phyloP scores from a whole-genome alignment of 352 stramenopile species.

The Pythium rishiriense region DNA sequence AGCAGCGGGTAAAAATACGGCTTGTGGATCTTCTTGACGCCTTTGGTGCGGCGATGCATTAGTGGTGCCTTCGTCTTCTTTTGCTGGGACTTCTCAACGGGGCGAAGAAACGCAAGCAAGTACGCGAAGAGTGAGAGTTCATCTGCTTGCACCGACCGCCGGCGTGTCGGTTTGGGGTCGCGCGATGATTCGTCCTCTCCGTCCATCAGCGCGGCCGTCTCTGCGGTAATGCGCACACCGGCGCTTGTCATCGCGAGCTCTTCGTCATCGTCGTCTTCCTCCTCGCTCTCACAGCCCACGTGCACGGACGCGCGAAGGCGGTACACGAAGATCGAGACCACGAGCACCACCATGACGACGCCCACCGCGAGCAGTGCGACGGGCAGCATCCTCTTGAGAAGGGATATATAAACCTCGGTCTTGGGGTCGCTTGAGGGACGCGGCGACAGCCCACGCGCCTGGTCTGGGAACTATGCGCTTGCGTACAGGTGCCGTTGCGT shows the following conservation, averaged over 20 bases:
- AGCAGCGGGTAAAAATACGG: constrained; percentile 65
- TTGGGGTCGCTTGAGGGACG: not conserved
- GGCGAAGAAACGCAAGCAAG: not conserved
- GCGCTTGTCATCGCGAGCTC: constrained; percentile 2
- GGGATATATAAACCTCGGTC: not conserved
- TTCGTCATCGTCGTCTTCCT: constrained; percentile 20
- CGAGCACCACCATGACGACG: constrained; percentile 6
- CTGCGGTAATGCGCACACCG: not conserved
- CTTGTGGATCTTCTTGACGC: constrained; percentile 44
- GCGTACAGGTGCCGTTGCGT: not conserved
- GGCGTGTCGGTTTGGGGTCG: not conserved
- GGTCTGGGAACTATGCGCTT: not conserved
- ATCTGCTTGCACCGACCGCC: not conserved
- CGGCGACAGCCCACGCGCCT: not conserved
- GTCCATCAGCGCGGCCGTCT: constrained; percentile 20
- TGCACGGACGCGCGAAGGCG: constrained; percentile 5
- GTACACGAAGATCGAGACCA: constrained; percentile 1
- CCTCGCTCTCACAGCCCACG: constrained; percentile 11
- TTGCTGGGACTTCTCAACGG: not conserved
- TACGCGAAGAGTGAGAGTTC: constrained; percentile 5
- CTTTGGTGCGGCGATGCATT: constrained; percentile 22
- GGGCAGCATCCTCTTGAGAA: too few species aligned
- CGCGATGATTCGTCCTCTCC: constrained; percentile 7
- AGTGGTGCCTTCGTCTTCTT: constrained; percentile 6
- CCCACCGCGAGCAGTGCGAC: constrained; percentile 7